Evolutionary conservation across 306 rosid genomes (phyloP).

Genomic region (Psophocarpus tetragonolobus): DNA sequence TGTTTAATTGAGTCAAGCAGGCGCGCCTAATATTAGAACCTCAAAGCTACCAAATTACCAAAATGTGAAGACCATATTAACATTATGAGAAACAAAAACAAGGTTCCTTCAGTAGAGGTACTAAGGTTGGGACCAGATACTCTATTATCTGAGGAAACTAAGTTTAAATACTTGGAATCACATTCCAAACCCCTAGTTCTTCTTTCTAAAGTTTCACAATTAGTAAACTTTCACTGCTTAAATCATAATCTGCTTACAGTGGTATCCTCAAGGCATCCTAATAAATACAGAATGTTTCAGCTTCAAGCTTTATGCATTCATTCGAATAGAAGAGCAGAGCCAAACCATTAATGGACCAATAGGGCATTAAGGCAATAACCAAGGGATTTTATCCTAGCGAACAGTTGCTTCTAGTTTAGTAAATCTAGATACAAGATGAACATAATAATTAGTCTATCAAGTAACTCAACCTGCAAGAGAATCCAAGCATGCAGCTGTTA

Average conservation of each 20-base stretch:
- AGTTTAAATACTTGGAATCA: conserved; percentile 11
- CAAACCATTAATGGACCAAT: neutral
- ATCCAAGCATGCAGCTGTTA: conserved; percentile 80
- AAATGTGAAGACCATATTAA: neutral
- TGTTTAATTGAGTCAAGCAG: conserved; percentile 16
- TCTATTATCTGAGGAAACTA: neutral
- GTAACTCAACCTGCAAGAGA: conserved; percentile 77
- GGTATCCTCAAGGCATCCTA: conserved; percentile 15
- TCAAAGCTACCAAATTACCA: neutral
- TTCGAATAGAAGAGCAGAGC: neutral
- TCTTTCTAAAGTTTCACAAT: conserved; percentile 3
- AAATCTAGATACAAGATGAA: conserved; percentile 19
- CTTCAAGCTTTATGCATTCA: conserved; percentile 7
- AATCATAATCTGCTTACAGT: conserved; percentile 9
- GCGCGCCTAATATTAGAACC: neutral
- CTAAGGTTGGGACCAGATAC: neutral
- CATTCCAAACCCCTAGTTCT: neutral
- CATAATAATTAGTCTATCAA: conserved; percentile 15
- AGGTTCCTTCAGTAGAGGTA: neutral
- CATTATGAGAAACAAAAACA: neutral
- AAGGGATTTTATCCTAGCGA: neutral
- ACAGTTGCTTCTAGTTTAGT: neutral
- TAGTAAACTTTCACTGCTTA: conserved; percentile 11
- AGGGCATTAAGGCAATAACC: neutral
- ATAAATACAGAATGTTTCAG: conserved; percentile 2